A percentile compares a stretch with the other conserved stretches of the same genome.
phyloP scores from a whole-genome alignment of 495 filamentous ascomycete species.

The Schizothecium vesticola region DNA sequence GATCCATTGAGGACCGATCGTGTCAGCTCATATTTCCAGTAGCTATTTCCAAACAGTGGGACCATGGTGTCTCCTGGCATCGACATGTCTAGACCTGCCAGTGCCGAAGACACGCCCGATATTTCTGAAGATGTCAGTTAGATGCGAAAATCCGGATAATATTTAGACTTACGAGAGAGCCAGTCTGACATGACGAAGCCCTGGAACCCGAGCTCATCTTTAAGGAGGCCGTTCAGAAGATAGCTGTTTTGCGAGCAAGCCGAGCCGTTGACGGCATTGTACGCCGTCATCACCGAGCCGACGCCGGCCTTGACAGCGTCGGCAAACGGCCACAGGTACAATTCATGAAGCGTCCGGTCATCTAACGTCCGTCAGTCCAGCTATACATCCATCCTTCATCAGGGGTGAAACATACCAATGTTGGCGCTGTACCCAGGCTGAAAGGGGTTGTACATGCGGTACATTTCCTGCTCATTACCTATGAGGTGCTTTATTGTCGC shows the following conservation, averaged over 20 bases:
- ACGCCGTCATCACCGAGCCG: constrained; percentile 67
- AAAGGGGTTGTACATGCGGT: constrained; percentile 58
- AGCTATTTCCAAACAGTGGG: constrained; percentile 55
- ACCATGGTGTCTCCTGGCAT: constrained; percentile 65
- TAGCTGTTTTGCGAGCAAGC: constrained; percentile 65
- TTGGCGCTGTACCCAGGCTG: constrained; percentile 54
- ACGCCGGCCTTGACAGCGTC: constrained; percentile 63
- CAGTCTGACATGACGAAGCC: constrained; percentile 71
- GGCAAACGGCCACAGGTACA: constrained; percentile 79
- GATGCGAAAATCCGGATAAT: not conserved
- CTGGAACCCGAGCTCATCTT: constrained; percentile 76
- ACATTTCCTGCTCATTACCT: constrained; percentile 72
- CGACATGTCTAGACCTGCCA: constrained; percentile 73
- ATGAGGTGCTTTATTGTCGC: constrained; percentile 69
- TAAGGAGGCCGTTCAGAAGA: constrained; percentile 63
- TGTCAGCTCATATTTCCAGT: constrained; percentile 68
- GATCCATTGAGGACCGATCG: constrained; percentile 66
- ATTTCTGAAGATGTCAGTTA: constrained; percentile 36
- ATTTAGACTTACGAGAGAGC: constrained; percentile 46
- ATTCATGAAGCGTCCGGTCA: constrained; percentile 68
- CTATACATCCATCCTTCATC: not conserved
- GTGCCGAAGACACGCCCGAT: constrained; percentile 62
- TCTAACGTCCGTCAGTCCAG: constrained; percentile 39
- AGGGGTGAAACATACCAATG: constrained; percentile 33
- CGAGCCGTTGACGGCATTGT: constrained; percentile 74